These are phyloP conservation scores for Fonsecaea erecta DNA, from an alignment of 2,329 filamentous ascomycete species.

Conservation along the genomic window DNA sequence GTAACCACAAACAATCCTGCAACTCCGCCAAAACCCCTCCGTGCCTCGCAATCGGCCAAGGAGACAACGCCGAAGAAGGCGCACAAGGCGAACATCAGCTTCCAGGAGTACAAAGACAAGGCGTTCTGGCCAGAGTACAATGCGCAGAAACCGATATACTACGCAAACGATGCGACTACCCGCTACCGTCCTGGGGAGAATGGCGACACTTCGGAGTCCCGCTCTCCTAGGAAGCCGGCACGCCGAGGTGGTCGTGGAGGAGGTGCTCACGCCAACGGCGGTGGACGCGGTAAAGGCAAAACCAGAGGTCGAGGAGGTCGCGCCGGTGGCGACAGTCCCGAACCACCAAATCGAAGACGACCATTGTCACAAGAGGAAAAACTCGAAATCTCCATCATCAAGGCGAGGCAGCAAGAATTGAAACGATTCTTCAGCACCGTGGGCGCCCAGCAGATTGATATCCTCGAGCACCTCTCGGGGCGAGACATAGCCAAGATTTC, in stretches of 20 bases:
- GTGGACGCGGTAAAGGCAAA: slow-evolving; percentile 41
- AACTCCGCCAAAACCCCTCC: slow-evolving; percentile 2
- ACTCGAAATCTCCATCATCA: slow-evolving; percentile 39
- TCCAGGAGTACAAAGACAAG: slow-evolving; percentile 10
- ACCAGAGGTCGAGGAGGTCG: slow-evolving; percentile 37
- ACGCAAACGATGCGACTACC: slow-evolving; percentile 20
- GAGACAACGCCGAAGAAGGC: background rate
- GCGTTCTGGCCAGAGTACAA: slow-evolving; percentile 14
- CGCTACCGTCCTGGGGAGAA: slow-evolving; percentile 14
- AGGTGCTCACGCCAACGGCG: slow-evolving; percentile 36
- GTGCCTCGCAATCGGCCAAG: slow-evolving; percentile 2
- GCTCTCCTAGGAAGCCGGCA: slow-evolving; percentile 35
- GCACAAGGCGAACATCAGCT: background rate
- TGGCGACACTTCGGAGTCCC: slow-evolving; percentile 20
- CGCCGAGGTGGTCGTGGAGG: slow-evolving; percentile 43
- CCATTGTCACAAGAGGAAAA: slow-evolving; percentile 34
- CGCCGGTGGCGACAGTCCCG: slow-evolving; percentile 37
- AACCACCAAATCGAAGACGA: slow-evolving; percentile 41
- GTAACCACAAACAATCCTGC: background rate
- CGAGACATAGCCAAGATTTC: slow-evolving; percentile 47
- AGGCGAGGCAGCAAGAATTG: slow-evolving; percentile 49
- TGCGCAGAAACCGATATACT: slow-evolving; percentile 10
- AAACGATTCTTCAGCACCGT: slow-evolving; percentile 49
- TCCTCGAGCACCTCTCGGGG: slow-evolving; percentile 47
- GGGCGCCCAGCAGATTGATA: slow-evolving; percentile 47